Evolutionary conservation across 768 basidiomycete species (phyloP), one percentile per base, ranked within the genome.

Genomic region (Asterophora lycoperdoides): DNA sequence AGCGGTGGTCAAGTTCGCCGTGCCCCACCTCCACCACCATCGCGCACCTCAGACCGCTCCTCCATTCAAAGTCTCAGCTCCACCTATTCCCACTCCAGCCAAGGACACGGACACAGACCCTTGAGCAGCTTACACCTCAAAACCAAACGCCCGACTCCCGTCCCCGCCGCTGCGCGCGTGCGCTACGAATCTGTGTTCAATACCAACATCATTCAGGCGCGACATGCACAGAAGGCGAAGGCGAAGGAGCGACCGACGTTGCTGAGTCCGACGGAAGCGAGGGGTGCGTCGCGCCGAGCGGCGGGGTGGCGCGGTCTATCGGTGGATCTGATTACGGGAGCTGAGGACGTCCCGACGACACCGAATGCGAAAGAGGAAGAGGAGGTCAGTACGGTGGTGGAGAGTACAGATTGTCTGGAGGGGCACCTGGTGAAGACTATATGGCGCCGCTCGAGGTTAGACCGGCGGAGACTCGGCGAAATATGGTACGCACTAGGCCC

Each of bases 231-330:
- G 26, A 65, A 66, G 41, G 54, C 57, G 38, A 67, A 58, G 30
- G 59, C 61, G 29, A 55, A 61, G 18, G 64, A 68, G 8, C 71
- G 65, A 15, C 64, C 69, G 1, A 56, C 68, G 3, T 40, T 67
- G 30, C 45, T 70, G 43, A 68, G 67, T 48, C 68, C 72, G 13
- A 49, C 68, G 44, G 64, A 70, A 40, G 57, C 70, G 13, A 72
- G 75, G 52, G 74, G 77, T 37, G 60, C 59, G 23, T 23, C 23
- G 34, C 64, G 82, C 48, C 77, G 81, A 48, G 81, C 84, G 1
- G 80, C 78, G 3, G 88, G 88, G 2, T 91, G 88, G 88, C 71
- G 85, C 37, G 86, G 81, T 8, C 60, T 84, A 34, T 85, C 84
- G 1, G 78, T 87, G 23, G 86, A 88, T 60, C 64, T 83, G 44